Evolutionary conservation across 306 rosid species (phyloP).

Genomic region (Cucurbita ficifolia): DNA sequence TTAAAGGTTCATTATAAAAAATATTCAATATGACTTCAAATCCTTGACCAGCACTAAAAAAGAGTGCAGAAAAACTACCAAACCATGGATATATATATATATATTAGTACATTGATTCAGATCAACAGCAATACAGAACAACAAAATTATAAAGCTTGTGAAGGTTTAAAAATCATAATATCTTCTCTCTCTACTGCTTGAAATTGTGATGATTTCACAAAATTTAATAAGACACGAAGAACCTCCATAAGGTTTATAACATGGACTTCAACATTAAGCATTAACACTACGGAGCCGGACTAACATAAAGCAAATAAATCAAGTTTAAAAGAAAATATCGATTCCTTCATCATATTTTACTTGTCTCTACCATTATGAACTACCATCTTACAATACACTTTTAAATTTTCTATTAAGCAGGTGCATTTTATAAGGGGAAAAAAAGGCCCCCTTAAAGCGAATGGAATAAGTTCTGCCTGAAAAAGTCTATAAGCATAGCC

Average conservation of each 20-base stretch:
- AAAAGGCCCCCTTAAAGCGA: not conserved
- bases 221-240: not conserved
- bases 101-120: not conserved
- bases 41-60: not conserved
- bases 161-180: not conserved
- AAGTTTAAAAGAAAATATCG: not conserved
- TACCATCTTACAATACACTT: not conserved
- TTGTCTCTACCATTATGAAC: not conserved
- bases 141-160: not conserved
- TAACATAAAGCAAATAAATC: not conserved
- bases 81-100: not conserved
- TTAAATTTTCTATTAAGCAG: not conserved
- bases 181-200: not conserved
- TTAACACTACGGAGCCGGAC: not conserved
- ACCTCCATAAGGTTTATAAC: not conserved
- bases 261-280: not conserved
- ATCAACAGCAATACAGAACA: not conserved
- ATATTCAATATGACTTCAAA: not conserved
- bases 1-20: not conserved
- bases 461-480: not conserved
- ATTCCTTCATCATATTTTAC: not conserved
- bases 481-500: not conserved
- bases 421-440: not conserved
- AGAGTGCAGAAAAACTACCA: not conserved
- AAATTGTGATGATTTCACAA: not conserved